These are phyloP conservation scores for Pyrenophora seminiperda DNA, from an alignment of 2,329 filamentous ascomycete species.

Conservation along the genomic window DNA sequence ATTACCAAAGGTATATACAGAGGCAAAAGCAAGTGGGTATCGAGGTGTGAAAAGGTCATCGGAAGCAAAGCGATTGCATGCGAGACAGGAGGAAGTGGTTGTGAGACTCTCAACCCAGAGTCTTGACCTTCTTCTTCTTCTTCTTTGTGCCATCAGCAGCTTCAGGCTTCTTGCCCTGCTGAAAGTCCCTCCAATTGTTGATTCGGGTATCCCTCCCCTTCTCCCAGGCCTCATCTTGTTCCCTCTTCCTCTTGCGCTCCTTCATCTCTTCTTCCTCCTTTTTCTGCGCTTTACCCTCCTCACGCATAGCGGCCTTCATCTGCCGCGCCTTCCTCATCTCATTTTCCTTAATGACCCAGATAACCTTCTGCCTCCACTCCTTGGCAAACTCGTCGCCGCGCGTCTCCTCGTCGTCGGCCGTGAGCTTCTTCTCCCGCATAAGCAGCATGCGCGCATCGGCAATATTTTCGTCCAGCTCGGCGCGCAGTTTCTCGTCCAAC, in stretches of 20 bases:
- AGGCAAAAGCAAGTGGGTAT: neutral
- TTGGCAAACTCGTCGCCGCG: constrained; percentile 81
- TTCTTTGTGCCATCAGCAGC: constrained; percentile 51
- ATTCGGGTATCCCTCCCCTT: constrained; percentile 88
- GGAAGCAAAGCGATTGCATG: too few relatives aligned
- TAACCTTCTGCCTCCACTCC: constrained; percentile 89
- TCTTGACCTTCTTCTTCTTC: constrained; percentile 61
- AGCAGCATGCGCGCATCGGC: constrained; percentile 93
- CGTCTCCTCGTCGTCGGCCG: constrained; percentile 82
- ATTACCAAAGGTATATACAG: neutral
- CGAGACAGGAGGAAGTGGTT: too few relatives aligned
- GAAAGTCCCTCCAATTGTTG: constrained; percentile 90
- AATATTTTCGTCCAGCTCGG: constrained; percentile 88
- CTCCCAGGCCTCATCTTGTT: constrained; percentile 96
- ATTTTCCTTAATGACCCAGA: constrained; percentile 88
- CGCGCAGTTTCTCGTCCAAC: constrained; percentile 91
- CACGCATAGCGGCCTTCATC: constrained; percentile 92
- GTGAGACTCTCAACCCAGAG: constrained; percentile 49
- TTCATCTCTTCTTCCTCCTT: constrained; percentile 85
- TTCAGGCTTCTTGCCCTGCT: constrained; percentile 66
- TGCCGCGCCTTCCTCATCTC: constrained; percentile 83
- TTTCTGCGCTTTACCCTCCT: constrained; percentile 88
- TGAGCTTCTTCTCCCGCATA: constrained; percentile 94
- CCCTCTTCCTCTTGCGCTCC: constrained; percentile 64
- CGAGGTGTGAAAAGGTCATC: neutral